A percentile compares a stretch with the other conserved stretches of the same genome.
Conservation (phyloP, 2,329 filamentous ascomycete genomes). For the Pleomassaria siparia region DNA sequence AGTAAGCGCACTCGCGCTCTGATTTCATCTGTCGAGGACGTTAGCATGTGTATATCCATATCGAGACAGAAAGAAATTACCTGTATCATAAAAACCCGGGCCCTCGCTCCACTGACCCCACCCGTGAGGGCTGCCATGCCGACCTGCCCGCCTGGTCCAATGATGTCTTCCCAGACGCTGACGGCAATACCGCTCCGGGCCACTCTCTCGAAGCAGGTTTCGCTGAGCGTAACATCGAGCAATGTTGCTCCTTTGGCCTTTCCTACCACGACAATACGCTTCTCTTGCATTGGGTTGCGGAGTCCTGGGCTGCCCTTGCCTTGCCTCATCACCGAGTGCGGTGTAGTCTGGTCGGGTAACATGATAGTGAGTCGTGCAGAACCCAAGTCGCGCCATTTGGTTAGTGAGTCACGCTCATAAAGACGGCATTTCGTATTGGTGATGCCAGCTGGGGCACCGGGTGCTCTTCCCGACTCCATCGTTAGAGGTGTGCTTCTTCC, state of each 20-base stretch:
- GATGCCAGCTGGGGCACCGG: conserved; percentile 61
- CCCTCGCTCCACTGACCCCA: conserved; percentile 57
- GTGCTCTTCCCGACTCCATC: conserved; percentile 29
- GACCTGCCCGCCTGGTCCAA: conserved; percentile 54
- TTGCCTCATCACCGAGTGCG: conserved; percentile 24
- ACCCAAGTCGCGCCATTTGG: conserved; percentile 91
- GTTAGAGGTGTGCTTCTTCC: conserved; percentile 39
- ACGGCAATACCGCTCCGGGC: conserved; percentile 85
- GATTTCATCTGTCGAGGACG: conserved; percentile 39
- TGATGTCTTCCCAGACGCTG: conserved; percentile 74
- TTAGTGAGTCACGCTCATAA: conserved; percentile 72
- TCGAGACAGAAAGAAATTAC: conserved; percentile 28
- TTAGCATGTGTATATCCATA: neutral
- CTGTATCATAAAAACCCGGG: conserved; percentile 67
- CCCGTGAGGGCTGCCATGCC: conserved; percentile 62
- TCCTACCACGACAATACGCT: conserved; percentile 77
- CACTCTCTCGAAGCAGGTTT: conserved; percentile 80
- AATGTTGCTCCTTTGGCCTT: conserved; percentile 69
- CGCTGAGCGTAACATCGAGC: conserved; percentile 81
- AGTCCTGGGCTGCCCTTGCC: conserved; percentile 40
- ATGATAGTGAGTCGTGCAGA: conserved; percentile 81
- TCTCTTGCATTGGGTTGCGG: conserved; percentile 62
- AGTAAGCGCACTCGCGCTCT: conserved; percentile 53
- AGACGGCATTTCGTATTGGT: conserved; percentile 84
- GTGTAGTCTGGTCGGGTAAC: conserved; percentile 55